These are phyloP conservation scores for Henckelia pumila DNA, from an alignment of 257 asterid species.

Conservation along the genomic window DNA sequence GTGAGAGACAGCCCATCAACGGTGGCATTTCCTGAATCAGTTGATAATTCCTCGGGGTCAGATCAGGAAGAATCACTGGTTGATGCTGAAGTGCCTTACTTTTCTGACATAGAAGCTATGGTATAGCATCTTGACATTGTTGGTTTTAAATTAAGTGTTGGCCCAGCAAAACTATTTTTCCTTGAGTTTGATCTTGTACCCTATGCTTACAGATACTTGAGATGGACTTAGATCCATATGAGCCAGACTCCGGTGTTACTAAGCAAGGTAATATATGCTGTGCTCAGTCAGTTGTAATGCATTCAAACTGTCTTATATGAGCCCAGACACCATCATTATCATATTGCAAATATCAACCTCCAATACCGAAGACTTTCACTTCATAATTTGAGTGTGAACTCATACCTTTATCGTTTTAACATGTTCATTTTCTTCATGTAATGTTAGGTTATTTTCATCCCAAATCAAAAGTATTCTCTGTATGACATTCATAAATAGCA, in stretches of 20 bases:
- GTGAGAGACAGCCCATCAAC: slow-evolving; percentile 40
- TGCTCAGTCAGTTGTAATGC: slow-evolving; percentile 23
- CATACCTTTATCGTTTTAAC: slow-evolving; percentile 6
- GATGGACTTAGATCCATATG: slow-evolving; percentile 84
- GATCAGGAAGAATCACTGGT: slow-evolving; percentile 61
- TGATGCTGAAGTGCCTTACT: slow-evolving; percentile 86
- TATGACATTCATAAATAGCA: slow-evolving; percentile 11
- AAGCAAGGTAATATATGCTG: slow-evolving; percentile 55
- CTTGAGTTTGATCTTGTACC: slow-evolving; percentile 23
- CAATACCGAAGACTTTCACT: slow-evolving; percentile 2
- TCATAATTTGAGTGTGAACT: slow-evolving; percentile 3
- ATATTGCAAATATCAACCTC: slow-evolving; percentile 9
- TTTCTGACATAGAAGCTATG: slow-evolving; percentile 96
- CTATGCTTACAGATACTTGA: slow-evolving; percentile 72
- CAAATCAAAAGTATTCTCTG: neutral
- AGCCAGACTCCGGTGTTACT: slow-evolving; percentile 46
- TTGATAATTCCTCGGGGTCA: slow-evolving; percentile 44
- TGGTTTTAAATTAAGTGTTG: slow-evolving; percentile 17
- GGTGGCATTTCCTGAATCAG: slow-evolving; percentile 39
- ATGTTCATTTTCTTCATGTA: neutral
- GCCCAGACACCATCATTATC: no score
- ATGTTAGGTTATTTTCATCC: neutral
- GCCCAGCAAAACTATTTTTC: neutral
- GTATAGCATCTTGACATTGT: slow-evolving; percentile 41
- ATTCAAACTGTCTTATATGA: neutral